These are phyloP conservation scores for Mortierella sp. DNA, from an alignment of 371 early-diverging fungal species.

Conservation along the genomic window DNA sequence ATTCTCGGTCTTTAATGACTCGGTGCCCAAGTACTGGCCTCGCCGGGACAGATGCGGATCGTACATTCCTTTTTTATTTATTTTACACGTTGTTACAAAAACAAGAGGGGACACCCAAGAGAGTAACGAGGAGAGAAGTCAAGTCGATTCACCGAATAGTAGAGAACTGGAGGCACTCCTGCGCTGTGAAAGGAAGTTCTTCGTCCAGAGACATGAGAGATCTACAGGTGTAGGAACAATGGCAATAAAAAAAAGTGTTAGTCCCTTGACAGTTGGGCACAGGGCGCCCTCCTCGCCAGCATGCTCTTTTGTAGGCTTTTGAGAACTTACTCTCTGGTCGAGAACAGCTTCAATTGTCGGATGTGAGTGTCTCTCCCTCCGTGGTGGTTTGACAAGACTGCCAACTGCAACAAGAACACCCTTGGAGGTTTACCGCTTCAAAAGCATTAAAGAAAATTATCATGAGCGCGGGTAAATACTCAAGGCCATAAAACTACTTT, in stretches of 20 bases:
- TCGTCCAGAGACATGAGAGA: conserved; percentile 18
- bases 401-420: conserved; percentile 79
- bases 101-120: not conserved
- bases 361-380: conserved; percentile 95
- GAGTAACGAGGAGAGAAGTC: not conserved
- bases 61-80: conserved; percentile 34
- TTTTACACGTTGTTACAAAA: not conserved
- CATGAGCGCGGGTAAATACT: too few relatives aligned
- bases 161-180: conserved; percentile 24
- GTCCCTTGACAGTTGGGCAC: not conserved
- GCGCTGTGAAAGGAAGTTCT: conserved; percentile 28
- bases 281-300: too few relatives aligned
- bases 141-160: conserved; percentile 25
- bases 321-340: conserved; percentile 65
- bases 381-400: conserved; percentile 87
- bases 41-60: conserved; percentile 60
- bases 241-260: not conserved
- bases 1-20: conserved; percentile 58
- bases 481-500: too few relatives aligned
- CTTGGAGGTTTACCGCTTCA: conserved; percentile 66
- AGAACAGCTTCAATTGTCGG: conserved; percentile 80
- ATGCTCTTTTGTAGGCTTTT: too few relatives aligned
- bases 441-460: conserved; percentile 14
- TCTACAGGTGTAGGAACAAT: not conserved
- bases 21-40: conserved; percentile 61